Evolutionary conservation across 2,329 filamentous ascomycete genomes (phyloP).

Genomic region (Colletotrichum lentis): DNA sequence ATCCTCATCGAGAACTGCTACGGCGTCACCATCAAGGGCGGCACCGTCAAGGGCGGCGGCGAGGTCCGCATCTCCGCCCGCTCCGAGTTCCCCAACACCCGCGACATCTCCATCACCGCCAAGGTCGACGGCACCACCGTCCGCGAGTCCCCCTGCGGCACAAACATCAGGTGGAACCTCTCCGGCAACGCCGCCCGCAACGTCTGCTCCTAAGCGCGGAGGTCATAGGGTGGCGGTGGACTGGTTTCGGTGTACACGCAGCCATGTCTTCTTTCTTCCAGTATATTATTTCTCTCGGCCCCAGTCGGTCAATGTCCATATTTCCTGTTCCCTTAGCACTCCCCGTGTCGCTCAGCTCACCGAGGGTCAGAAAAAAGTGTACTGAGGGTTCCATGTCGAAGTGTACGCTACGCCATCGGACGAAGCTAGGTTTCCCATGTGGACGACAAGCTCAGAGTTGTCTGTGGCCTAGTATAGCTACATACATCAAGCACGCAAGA

Average conservation of each 20-base stretch:
- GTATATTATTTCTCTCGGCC: slow-evolving; percentile 12
- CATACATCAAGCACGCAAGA: not conserved
- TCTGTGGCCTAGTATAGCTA: not conserved
- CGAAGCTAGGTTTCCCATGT: not conserved
- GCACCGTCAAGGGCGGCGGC: slow-evolving; percentile 62
- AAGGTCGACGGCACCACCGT: slow-evolving; percentile 60
- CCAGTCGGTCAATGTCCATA: slow-evolving; percentile 6
- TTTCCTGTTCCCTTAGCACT: not conserved
- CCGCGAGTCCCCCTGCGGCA: slow-evolving; percentile 62
- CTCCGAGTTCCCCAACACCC: slow-evolving; percentile 62
- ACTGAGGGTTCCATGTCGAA: not conserved
- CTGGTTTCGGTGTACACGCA: not conserved
- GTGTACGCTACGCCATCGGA: too few relatives aligned
- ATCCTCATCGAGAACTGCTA: slow-evolving; percentile 69
- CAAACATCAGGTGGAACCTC: slow-evolving; percentile 60
- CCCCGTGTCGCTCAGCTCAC: not conserved
- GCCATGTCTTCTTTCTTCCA: slow-evolving; percentile 8
- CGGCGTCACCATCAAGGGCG: slow-evolving; percentile 59
- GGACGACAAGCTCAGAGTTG: not conserved
- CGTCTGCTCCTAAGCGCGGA: slow-evolving; percentile 49
- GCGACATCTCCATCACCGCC: slow-evolving; percentile 59
- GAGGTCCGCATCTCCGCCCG: slow-evolving; percentile 63
- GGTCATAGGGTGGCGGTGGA: not conserved
- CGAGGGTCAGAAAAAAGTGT: not conserved
- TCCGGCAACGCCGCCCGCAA: slow-evolving; percentile 54